Percentiles rank a stretch among this genome's conserved stretches.
These are phyloP conservation scores for Cryptomeria japonica DNA, from an alignment of 75 land plant species.

Conservation along the genomic window DNA sequence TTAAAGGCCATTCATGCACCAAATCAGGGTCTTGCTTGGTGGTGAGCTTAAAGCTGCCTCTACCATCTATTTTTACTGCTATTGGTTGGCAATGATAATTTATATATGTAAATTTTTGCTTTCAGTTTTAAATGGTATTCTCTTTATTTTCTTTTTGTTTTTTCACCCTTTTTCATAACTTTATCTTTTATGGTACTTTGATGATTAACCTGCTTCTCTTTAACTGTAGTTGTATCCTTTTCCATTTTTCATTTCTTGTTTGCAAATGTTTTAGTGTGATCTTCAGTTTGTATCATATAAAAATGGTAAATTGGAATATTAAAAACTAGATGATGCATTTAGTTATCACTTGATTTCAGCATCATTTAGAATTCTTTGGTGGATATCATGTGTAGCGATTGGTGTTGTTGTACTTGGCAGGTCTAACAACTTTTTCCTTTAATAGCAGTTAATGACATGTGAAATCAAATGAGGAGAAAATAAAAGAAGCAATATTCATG, in stretches of 20 bases:
- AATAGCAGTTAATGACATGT: neutral
- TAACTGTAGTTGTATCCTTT: neutral
- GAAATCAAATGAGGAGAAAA: conserved; percentile 26
- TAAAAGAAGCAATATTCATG: conserved; percentile 33
- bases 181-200: neutral
- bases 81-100: neutral
- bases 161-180: neutral
- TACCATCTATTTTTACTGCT: no score
- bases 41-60: no score
- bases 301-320: no score
- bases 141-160: neutral
- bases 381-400: neutral
- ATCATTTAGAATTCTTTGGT: neutral
- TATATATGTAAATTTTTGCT: neutral
- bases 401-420: neutral
- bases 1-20: no score
- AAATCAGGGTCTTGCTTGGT: no score
- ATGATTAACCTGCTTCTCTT: neutral
- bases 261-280: neutral
- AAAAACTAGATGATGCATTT: neutral
- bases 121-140: neutral
- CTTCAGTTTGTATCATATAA: neutral
- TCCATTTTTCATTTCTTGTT: neutral
- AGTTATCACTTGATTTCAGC: neutral
- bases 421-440: neutral